A percentile compares a stretch with the other conserved stretches of the same genome.
Evolutionary conservation across 2,329 filamentous ascomycete species (phyloP).

Genomic region (Epicoccum nigrum): DNA sequence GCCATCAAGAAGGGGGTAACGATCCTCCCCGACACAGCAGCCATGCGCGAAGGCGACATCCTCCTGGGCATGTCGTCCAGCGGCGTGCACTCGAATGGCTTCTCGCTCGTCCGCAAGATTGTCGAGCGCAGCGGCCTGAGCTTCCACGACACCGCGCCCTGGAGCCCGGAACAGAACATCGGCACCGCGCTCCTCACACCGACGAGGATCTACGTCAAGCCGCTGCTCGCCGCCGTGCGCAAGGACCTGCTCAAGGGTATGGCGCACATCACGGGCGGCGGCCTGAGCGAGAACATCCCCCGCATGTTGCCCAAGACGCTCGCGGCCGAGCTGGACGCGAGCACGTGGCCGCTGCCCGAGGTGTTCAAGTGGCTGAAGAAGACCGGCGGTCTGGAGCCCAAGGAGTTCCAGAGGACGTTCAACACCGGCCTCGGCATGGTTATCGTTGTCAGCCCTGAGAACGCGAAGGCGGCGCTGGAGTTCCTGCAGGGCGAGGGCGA

Average conservation of each 20-base stretch:
- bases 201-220: conserved; percentile 91
- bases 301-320: conserved; percentile 84
- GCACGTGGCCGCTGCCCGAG: conserved; percentile 73
- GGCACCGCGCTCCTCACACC: conserved; percentile 84
- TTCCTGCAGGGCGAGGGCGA: conserved; percentile 73
- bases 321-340: conserved; percentile 79
- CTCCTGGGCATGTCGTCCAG: conserved; percentile 84
- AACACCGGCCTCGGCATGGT: conserved; percentile 97
- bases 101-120: conserved; percentile 93
- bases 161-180: conserved; percentile 67
- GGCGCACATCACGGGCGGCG: conserved; percentile 95
- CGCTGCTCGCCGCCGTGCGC: conserved; percentile 69
- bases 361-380: conserved; percentile 89
- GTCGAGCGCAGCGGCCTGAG: conserved; percentile 73
- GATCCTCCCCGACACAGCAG: conserved; percentile 75
- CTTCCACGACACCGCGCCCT: conserved; percentile 78
- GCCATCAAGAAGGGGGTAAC: conserved; percentile 70
- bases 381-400: conserved; percentile 70
- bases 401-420: conserved; percentile 90
- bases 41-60: conserved; percentile 82
- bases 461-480: conserved; percentile 65
- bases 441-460: conserved; percentile 72
- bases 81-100: conserved; percentile 95
- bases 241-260: conserved; percentile 81
- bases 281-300: conserved; percentile 90